Evolutionary conservation across 345 rosid genomes (phyloP), one percentile per base, ranked within the genome.

Genomic region (Conringia planisiliqua): DNA sequence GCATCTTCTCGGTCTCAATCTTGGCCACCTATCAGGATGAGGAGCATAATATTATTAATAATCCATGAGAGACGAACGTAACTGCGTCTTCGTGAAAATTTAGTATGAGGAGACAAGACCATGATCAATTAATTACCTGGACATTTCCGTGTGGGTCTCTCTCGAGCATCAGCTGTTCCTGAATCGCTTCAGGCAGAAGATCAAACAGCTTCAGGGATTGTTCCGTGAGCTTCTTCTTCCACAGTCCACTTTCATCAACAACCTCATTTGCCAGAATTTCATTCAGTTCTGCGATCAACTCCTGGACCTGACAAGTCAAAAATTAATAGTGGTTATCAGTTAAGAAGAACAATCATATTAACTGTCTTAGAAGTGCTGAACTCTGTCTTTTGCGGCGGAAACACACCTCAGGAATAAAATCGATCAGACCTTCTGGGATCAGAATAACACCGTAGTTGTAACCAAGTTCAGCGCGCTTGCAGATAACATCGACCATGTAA

Each of bases 61-160:
- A 68, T 48, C 6, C 6, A 13, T 27, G 55, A 38, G 8, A 35
- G 54, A 56, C 65, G 12, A 48, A 60, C 18, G 9, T 14, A 43
- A 1, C 38, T 32, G 16, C 14, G 2, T 51, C 56, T 38, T 22
- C 24, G 44, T 55, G 44, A 8, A 33, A 52, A 48, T 3, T 38
- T 29, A 36, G 13, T 62, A 55, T 0, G 52, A 38, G 44, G 18
- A 4, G 13, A 48, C 56, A 39, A 38, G 11, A 33, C 47, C 14
- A 9, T 8, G 43, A 54, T 51, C 42, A 83, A 22, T 44, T 73
- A 83, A 22, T 44, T 73, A 89, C 99, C 97, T 96, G 99, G 76
- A 96, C 99, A 79, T 96, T 96, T 83, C 99, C 99, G 72, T 96
- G 99, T 16, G 99, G 99, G 79, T 96, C 99, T 83, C 99, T 88